These are phyloP conservation scores for Erythrophleum ivorense DNA, from an alignment of 331 rosid species.

Conservation along the genomic window DNA sequence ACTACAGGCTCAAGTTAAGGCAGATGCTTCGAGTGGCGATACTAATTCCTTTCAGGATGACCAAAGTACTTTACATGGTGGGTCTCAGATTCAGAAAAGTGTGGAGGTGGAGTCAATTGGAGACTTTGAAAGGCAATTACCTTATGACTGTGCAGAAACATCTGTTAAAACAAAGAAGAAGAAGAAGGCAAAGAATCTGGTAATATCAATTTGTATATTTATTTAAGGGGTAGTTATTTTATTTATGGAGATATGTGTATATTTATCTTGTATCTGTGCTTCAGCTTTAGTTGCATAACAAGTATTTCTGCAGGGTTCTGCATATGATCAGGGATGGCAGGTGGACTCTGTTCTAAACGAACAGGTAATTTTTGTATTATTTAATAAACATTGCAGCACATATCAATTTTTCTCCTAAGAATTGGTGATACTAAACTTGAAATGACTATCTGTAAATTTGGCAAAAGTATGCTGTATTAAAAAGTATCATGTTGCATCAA, in stretches of 20 bases:
- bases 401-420: not conserved
- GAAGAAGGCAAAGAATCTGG: constrained; percentile 89
- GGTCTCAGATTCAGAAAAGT: constrained; percentile 83
- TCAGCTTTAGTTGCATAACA: constrained; percentile 41
- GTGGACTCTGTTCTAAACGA: constrained; percentile 73
- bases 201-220: constrained; percentile 50
- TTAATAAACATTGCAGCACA: not conserved
- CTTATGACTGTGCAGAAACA: constrained; percentile 91
- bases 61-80: constrained; percentile 83
- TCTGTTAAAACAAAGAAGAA: constrained; percentile 88
- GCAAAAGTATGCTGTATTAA: not conserved
- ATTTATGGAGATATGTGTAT: constrained; percentile 8
- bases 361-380: constrained; percentile 57
- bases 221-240: constrained; percentile 8
- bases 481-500: not conserved
- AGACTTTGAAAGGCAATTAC: constrained; percentile 76
- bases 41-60: constrained; percentile 97
- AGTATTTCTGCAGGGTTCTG: constrained; percentile 66
- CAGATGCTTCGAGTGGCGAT: constrained; percentile 99
- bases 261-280: constrained; percentile 21
- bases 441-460: not conserved
- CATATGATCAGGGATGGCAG: constrained; percentile 91
- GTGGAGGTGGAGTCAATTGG: constrained; percentile 92
- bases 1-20: constrained; percentile 68
- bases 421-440: not conserved